Base-by-base conservation (phyloP, 1,284 basidiomycete species). In the Fereydounia khargensis region DNA sequence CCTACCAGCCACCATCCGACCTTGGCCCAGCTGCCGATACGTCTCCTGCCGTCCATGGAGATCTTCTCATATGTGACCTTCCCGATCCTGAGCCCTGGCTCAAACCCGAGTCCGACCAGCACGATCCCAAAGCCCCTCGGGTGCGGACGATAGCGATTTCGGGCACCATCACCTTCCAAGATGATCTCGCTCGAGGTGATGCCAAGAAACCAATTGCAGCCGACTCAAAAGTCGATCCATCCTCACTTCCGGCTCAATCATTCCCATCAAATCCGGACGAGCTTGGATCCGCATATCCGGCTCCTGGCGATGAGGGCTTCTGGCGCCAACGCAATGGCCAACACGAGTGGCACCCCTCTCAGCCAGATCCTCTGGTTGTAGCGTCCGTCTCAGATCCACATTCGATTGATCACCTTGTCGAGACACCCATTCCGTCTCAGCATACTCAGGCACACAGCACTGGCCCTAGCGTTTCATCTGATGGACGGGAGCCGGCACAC, bases 251-350 rank as follows among this genome's bases (percentile, higher is more conserved):
- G n/a, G n/a, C n/a, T n/a, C n/a, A n/a, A n/a, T n/a, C n/a, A n/a
- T n/a, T n/a, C n/a, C n/a, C n/a, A n/a, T n/a, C n/a, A n/a, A n/a
- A n/a, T n/a, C n/a, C n/a, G n/a, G n/a, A n/a, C n/a, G n/a, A n/a
- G n/a, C n/a, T n/a, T n/a, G n/a, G n/a, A n/a, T n/a, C n/a, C n/a
- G 13, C 47, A 7, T 60, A 55, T 19, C 57, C 57, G 3, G 52
- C 49, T 6, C 57, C 57, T 3, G 36, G 37, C 14, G 52, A 55
- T 24, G 57, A 55, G 17, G 57, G 57, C 10, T 60, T 55, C 23
- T 60, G 57, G 57, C 50, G 57, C 27, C 57, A 60, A 23, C 53
- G 52, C 24, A 45, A 60, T 22, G 57, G 57, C 11, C 36, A 19
- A 14, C 48, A 55, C 25, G 57, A 60, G 25, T 60, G 57, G 57